Evolutionary conservation across 495 filamentous ascomycete genomes (phyloP), one percentile per base, ranked within the genome.

Genomic region (Hypoxylon fragiforme): DNA sequence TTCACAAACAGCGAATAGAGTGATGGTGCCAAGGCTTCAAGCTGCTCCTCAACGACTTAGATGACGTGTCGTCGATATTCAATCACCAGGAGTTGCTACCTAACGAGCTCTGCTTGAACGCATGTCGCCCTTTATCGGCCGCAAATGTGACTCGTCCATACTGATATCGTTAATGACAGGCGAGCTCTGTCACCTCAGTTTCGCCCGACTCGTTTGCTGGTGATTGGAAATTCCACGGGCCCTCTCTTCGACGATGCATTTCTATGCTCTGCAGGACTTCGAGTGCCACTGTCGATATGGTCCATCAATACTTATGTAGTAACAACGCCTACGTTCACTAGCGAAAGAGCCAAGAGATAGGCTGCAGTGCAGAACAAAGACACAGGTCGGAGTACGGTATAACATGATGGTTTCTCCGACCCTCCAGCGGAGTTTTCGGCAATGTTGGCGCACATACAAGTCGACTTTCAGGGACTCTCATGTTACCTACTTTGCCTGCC

Each of bases 41-140:
- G 8, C 32, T 44, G 14, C 14, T 47, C 50, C 36, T 37, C 28
- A 43, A 22, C n/a, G n/a, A 18, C 20, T 31, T 37, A 47, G 47
- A 41, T 61, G 57, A 61, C 57, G 58, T 56, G 58, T 56, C 43
- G 46, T 28, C 34, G 20, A 36, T 61, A 45, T 55, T 50, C 46
- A 61, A 36, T 55, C 46, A 8, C 31, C 5, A 22, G 21, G 21
- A 51, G 31, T 50, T 43, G 32, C 36, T 49, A 36, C 40, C 18
- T 32, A 37, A 45, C 22, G 37, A 7, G 24, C 24, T 50, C 19
- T 31, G 36, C 28, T 22, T 32, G 30, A 36, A 11, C 22, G 19
- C 47, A 19, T 41, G 13, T 37, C 42, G 50, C 43, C 39, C 44
- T 36, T 40, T 26, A 32, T 31, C 22, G 44, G 38, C 41, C 20